Conservation (phyloP, 2,329 filamentous ascomycete genomes). For the Curvularia eragrostidis region DNA sequence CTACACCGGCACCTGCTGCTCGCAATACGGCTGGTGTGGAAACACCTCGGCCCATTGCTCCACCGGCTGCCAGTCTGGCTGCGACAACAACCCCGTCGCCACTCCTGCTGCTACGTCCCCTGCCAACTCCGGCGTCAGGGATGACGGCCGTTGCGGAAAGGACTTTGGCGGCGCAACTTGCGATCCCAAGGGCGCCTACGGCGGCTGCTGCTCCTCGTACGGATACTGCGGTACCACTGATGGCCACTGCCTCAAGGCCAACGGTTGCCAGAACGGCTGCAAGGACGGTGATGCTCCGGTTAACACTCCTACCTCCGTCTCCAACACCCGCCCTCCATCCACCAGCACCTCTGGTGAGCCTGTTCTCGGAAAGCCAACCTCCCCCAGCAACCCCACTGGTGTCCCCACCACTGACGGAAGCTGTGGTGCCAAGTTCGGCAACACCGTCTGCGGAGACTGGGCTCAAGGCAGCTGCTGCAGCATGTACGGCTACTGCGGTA, state of each 20-base stretch:
- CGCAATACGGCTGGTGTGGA: slow-evolving; percentile 54
- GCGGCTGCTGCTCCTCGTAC: slow-evolving; percentile 50
- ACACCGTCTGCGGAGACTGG: slow-evolving; percentile 62
- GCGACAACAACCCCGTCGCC: slow-evolving; percentile 30
- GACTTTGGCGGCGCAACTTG: slow-evolving; percentile 51
- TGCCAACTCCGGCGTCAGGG: slow-evolving; percentile 23
- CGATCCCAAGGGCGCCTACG: slow-evolving; percentile 49
- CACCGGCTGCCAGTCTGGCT: slow-evolving; percentile 51
- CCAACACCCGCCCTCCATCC: slow-evolving; percentile 39
- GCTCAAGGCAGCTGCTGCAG: slow-evolving; percentile 61
- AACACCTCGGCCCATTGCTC: slow-evolving; percentile 51
- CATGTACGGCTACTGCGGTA: slow-evolving; percentile 64
- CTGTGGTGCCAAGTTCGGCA: slow-evolving; percentile 59
- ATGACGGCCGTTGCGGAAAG: slow-evolving; percentile 52
- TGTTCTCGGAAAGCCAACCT: slow-evolving; percentile 45
- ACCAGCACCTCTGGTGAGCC: slow-evolving; percentile 46
- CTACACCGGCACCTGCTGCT: slow-evolving; percentile 57
- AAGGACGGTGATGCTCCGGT: slow-evolving; percentile 22
- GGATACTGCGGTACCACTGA: slow-evolving; percentile 49
- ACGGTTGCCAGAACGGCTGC: slow-evolving; percentile 53
- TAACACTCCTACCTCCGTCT: slow-evolving; percentile 18
- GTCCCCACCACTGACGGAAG: slow-evolving; percentile 59
- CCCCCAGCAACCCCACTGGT: slow-evolving; percentile 30
- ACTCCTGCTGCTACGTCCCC: slow-evolving; percentile 15
- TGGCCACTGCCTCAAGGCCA: slow-evolving; percentile 46